Evolutionary conservation across 805 yeast genomes (phyloP), one percentile per base, ranked within the genome.

Genomic region (Spathaspora girioi): DNA sequence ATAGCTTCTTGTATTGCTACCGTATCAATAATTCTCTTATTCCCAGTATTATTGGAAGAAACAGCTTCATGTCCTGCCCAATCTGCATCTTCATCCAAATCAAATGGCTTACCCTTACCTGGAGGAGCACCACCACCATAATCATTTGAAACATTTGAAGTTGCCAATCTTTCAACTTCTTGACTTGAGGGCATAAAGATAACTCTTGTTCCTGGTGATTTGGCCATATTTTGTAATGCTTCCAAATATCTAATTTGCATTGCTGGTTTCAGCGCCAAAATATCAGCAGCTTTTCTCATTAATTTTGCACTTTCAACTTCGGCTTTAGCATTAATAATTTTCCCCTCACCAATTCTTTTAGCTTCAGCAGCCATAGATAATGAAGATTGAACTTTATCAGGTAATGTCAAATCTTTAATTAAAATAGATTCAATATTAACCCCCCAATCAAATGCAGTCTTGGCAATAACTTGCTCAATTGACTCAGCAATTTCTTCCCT

Each of bases 201-300:
- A 49, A 85, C 90, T 67, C 84, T 82, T n/a, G 87, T 69, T 52
- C 79, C 78, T 1, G 89, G 70, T 48, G 76, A 61, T 55, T 70
- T 80, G 35, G 89, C 86, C 89, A 85, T 85, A 54, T 72, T 74
- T 68, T 84, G 89, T 83, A 85, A 82, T n/a, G 90, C 90, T 59
- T 85, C 91, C 67, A 85, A 75, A 62, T 85, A 85, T 66, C 91
- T 73, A 64, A 85, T 85, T 71, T 85, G 90, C 87, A 85, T 83
- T 27, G 90, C 91, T 12, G 89, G 82, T 57, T 84, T 83, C 40
- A 87, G 82, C 45, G 87, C 86, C 61, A 85, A 77, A 52, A 85
- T 83, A 66, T 85, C 89, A 49, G 90, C 89, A 27, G 90, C 89
- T 66, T 83, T 82, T 71, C 91, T 79, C 89, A 85, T 84, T 57